phyloP scores from a whole-genome alignment of 2,329 filamentous ascomycete species.

The Coniochaeta sp. region DNA sequence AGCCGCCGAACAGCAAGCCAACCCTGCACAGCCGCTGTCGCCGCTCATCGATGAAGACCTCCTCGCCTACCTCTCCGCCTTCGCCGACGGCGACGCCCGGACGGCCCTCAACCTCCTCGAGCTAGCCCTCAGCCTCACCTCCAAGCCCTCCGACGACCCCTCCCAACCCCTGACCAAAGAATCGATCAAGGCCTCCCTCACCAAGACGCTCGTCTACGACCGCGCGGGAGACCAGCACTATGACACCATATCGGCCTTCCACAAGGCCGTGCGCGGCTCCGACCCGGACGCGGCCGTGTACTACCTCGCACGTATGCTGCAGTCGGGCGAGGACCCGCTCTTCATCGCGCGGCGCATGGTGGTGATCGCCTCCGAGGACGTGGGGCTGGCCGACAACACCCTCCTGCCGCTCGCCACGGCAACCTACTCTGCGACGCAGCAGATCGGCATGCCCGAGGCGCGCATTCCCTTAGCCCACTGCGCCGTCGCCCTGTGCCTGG shows the following conservation, averaged over 20 bases:
- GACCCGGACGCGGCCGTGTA: slow-evolving; percentile 86
- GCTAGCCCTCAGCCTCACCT: slow-evolving; percentile 71
- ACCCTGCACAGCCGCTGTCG: slow-evolving; percentile 23
- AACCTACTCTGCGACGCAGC: slow-evolving; percentile 80
- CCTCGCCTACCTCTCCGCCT: slow-evolving; percentile 72
- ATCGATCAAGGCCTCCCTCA: slow-evolving; percentile 73
- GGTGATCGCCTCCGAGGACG: slow-evolving; percentile 89
- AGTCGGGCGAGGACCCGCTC: slow-evolving; percentile 87
- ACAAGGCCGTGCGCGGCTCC: slow-evolving; percentile 87
- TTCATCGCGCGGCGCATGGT: slow-evolving; percentile 91
- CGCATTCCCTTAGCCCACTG: slow-evolving; percentile 87
- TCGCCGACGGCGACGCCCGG: slow-evolving; percentile 86
- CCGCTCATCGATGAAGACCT: slow-evolving; percentile 70
- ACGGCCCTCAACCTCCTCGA: slow-evolving; percentile 91
- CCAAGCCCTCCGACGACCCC: slow-evolving; percentile 10
- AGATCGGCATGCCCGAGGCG: slow-evolving; percentile 92
- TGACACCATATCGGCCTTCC: slow-evolving; percentile 93
- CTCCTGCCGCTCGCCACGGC: slow-evolving; percentile 80
- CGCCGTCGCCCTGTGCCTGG: slow-evolving; percentile 70
- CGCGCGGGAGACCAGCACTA: slow-evolving; percentile 94
- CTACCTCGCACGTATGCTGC: slow-evolving; percentile 92
- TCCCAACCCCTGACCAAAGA: slow-evolving; percentile 56
- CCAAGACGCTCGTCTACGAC: slow-evolving; percentile 91
- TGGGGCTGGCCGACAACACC: slow-evolving; percentile 81
- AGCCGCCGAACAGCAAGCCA: not conserved